Percentiles rank a stretch among this genome's conserved stretches.
Conservation (phyloP, 352 stramenopile genomes). For the Phytophthora cajani region DNA sequence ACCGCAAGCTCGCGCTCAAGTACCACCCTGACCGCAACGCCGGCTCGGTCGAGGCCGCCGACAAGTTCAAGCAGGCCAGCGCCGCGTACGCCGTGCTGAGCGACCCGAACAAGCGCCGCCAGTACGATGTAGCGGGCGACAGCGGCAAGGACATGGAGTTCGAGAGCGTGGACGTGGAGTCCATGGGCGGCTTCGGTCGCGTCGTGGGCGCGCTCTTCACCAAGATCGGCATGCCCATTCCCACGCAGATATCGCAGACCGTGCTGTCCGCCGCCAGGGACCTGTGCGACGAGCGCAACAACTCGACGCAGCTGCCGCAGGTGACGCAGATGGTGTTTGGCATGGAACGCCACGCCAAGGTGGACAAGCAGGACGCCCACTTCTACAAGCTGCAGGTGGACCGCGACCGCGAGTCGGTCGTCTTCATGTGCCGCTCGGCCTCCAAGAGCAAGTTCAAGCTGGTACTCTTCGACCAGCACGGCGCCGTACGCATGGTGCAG, state of each 20-base stretch:
- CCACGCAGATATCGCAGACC: conserved; percentile 87
- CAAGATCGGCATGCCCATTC: conserved; percentile 90
- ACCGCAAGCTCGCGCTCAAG: conserved; percentile 91
- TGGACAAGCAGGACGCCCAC: conserved; percentile 91
- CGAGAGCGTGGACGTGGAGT: conserved; percentile 84
- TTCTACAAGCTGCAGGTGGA: conserved; percentile 86
- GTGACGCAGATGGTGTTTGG: conserved; percentile 79
- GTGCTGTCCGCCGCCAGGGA: conserved; percentile 82
- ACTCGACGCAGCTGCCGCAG: conserved; percentile 54
- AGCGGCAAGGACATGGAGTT: conserved; percentile 81
- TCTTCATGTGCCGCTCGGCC: conserved; percentile 83
- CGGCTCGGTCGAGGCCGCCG: conserved; percentile 73
- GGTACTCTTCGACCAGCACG: conserved; percentile 83
- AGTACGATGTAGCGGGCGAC: conserved; percentile 84
- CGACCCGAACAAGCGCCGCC: conserved; percentile 87
- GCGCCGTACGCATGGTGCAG: conserved; percentile 84
- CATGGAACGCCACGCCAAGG: conserved; percentile 70
- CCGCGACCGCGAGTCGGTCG: conserved; percentile 73
- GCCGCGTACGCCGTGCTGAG: conserved; percentile 88
- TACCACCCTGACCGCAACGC: conserved; percentile 91
- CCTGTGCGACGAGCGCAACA: conserved; percentile 79
- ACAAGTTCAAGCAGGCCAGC: conserved; percentile 88
- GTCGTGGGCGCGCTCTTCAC: conserved; percentile 88
- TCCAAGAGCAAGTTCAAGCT: conserved; percentile 92
- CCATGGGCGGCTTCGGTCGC: conserved; percentile 84